Conservation (phyloP, 176 grass and related monocot species). For the Zea luxurians region DNA sequence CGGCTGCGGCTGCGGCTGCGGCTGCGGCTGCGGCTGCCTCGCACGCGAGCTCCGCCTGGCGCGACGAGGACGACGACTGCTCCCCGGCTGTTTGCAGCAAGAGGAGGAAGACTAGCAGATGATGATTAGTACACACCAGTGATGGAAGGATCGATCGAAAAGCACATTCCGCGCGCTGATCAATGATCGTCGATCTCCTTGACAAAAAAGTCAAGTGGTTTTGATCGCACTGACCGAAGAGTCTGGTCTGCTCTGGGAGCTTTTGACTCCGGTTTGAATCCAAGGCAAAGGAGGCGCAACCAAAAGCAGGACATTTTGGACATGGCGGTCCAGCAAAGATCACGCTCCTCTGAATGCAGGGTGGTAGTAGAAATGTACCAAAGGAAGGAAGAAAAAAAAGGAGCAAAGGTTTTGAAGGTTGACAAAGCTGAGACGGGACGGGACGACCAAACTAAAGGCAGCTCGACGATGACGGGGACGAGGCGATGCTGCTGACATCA, state of each 20-base stretch:
- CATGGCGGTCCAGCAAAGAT: conserved; percentile 28
- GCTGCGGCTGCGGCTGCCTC: conserved; percentile 14
- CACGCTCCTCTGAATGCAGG: not conserved
- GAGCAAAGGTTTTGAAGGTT: conserved; percentile 37
- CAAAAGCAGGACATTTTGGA: conserved; percentile 38
- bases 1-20: not conserved
- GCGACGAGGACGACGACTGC: conserved; percentile 32
- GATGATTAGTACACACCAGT: conserved; percentile 21
- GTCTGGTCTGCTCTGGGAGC: conserved; percentile 14
- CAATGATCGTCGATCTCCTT: no score
- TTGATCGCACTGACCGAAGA: conserved; percentile 25
- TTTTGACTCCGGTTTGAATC: conserved; percentile 36
- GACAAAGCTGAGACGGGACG: conserved; percentile 32
- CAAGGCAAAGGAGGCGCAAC: conserved; percentile 30
- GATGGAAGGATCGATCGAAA: not conserved
- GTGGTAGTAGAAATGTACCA: not conserved
- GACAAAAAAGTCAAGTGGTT: conserved; percentile 12
- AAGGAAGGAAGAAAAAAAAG: not conserved
- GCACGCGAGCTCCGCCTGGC: conserved; percentile 27
- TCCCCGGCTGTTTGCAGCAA: conserved; percentile 61
- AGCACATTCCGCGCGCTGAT: no score
- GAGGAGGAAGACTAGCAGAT: conserved; percentile 88
- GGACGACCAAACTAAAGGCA: conserved; percentile 41
- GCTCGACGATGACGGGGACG: not conserved
- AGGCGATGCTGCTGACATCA: not conserved